Evolutionary conservation across 805 yeast genomes (phyloP).

Genomic region (Kluyveromyces siamensis): DNA sequence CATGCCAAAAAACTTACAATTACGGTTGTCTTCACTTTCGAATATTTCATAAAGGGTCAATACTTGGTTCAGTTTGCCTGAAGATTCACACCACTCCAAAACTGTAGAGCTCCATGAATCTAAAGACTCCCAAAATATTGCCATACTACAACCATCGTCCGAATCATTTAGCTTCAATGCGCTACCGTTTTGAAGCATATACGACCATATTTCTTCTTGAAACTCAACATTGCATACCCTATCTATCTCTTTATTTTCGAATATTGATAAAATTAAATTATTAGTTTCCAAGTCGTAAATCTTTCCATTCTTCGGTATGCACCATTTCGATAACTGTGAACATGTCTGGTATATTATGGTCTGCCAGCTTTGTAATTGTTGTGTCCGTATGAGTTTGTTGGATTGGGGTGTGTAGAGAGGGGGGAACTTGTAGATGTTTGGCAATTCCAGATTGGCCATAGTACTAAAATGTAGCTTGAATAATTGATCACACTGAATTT

Average conservation of each 20-base stretch:
- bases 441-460: conserved; percentile 18
- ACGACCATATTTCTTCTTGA: conserved; percentile 43
- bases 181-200: conserved; percentile 45
- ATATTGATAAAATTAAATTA: conserved; percentile 24
- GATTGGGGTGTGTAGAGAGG: conserved; percentile 90
- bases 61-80: conserved; percentile 72
- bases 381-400: conserved; percentile 63
- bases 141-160: conserved; percentile 14
- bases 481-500: no score
- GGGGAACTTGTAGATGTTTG: conserved; percentile 65
- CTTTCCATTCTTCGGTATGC: neutral
- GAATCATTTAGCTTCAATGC: conserved; percentile 46
- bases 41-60: conserved; percentile 76
- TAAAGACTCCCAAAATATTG: conserved; percentile 57
- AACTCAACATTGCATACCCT: conserved; percentile 48
- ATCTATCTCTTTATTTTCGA: conserved; percentile 42
- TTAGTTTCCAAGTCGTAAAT: neutral
- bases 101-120: conserved; percentile 59
- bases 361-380: conserved; percentile 74
- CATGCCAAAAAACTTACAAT: conserved; percentile 54
- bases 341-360: conserved; percentile 1
- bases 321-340: conserved; percentile 1
- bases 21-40: conserved; percentile 48
- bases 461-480: neutral
- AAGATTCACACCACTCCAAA: conserved; percentile 60